phyloP scores from a whole-genome alignment of 768 basidiomycete genomes.

The Gyrodon lividus region DNA sequence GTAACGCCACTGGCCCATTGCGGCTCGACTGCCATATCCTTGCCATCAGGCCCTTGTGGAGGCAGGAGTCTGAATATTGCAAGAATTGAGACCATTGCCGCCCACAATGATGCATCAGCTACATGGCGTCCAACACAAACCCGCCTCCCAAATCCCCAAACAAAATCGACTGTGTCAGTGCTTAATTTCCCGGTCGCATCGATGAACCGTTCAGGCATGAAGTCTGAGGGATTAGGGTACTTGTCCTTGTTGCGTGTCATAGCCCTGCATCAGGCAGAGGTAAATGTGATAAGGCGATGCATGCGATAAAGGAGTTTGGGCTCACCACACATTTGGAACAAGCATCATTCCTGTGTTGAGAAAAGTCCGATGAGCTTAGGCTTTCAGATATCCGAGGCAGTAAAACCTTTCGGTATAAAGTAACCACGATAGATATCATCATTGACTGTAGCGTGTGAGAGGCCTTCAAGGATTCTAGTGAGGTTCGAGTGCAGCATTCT shows the following conservation, averaged over 20 bases:
- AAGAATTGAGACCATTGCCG: too few species aligned
- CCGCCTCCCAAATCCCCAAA: slow-evolving; percentile 24
- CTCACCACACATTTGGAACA: slow-evolving; percentile 18
- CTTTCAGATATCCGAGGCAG: neutral
- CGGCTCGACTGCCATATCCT: too few species aligned
- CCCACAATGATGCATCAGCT: too few species aligned
- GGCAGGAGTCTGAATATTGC: too few species aligned
- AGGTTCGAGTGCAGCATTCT: neutral
- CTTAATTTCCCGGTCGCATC: slow-evolving; percentile 15
- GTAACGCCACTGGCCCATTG: too few species aligned
- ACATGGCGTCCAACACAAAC: too few species aligned
- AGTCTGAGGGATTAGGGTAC: slow-evolving; percentile 21
- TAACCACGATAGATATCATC: slow-evolving; percentile 33
- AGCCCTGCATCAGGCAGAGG: slow-evolving; percentile 13
- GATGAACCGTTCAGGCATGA: slow-evolving; percentile 22
- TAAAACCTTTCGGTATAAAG: slow-evolving; percentile 30
- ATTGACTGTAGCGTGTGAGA: slow-evolving; percentile 27
- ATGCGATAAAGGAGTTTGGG: neutral
- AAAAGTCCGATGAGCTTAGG: neutral
- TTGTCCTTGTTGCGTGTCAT: slow-evolving; percentile 26
- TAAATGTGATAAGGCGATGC: slow-evolving; percentile 8
- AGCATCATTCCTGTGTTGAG: slow-evolving; percentile 8
- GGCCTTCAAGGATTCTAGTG: slow-evolving; percentile 14
- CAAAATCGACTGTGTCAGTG: slow-evolving; percentile 16
- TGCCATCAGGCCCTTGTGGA: too few species aligned